Conservation (phyloP, 2,329 filamentous ascomycete genomes). For the Didymosphaeria variabile region DNA sequence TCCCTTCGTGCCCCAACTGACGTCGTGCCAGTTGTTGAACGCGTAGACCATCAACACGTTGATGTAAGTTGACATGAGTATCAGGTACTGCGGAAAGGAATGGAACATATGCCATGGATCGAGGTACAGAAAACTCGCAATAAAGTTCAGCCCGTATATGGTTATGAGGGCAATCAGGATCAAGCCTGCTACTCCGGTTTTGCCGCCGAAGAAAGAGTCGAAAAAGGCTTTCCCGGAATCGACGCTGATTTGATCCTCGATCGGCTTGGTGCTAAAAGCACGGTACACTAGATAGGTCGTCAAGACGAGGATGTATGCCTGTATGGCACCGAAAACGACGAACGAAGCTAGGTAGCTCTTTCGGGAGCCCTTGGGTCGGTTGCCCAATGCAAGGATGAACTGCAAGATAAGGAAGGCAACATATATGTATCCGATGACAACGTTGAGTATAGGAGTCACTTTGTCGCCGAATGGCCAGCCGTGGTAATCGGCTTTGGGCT, state of each 20-base stretch:
- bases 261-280: conserved; percentile 71
- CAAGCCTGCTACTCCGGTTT: conserved; percentile 77
- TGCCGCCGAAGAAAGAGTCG: conserved; percentile 77
- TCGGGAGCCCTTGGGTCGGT: conserved; percentile 92
- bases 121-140: conserved; percentile 95
- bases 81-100: conserved; percentile 92
- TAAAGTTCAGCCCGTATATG: conserved; percentile 95
- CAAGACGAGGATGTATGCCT: conserved; percentile 87
- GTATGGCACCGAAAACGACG: conserved; percentile 83
- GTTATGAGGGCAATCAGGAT: conserved; percentile 92
- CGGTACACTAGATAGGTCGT: conserved; percentile 86
- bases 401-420: conserved; percentile 89
- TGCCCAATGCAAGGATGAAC: conserved; percentile 95
- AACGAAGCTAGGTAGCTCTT: conserved; percentile 93
- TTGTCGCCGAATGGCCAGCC: conserved; percentile 91
- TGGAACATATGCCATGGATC: conserved; percentile 99
- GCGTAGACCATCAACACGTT: conserved; percentile 99
- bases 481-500: conserved; percentile 41
- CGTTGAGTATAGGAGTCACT: conserved; percentile 90
- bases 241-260: conserved; percentile 70
- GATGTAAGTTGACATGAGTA: conserved; percentile 96
- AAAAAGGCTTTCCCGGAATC: conserved; percentile 73
- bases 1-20: conserved; percentile 99
- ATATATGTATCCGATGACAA: conserved; percentile 89
- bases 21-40: conserved; percentile 99